Conservation (phyloP, 805 yeast species). For the Ogataea chonburiensis region DNA sequence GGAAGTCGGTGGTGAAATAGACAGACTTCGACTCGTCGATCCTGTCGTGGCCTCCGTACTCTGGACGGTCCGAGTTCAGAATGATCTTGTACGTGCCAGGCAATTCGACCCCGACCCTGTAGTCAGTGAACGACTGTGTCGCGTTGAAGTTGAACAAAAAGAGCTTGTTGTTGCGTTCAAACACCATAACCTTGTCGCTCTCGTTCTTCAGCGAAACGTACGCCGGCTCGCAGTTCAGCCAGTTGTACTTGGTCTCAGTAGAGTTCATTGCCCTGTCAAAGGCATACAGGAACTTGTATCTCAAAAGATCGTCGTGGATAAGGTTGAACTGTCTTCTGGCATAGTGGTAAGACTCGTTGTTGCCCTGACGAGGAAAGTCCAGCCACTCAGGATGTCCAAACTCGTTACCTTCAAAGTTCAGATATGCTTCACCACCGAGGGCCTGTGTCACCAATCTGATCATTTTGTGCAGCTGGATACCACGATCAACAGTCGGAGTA, state of each 20-base stretch:
- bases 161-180: conserved; percentile 81
- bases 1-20: conserved; percentile 68
- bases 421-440: conserved; percentile 95
- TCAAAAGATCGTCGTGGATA: conserved; percentile 71
- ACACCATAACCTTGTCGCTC: conserved; percentile 82
- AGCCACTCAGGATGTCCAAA: conserved; percentile 99
- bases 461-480: conserved; percentile 86
- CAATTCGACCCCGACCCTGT: conserved; percentile 83
- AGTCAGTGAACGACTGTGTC: conserved; percentile 75
- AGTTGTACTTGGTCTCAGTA: conserved; percentile 65
- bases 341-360: conserved; percentile 84
- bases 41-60: conserved; percentile 81
- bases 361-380: conserved; percentile 92
- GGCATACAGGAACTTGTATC: conserved; percentile 74
- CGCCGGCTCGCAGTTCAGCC: conserved; percentile 72
- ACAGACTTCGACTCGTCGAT: conserved; percentile 52
- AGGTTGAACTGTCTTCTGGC: conserved; percentile 94
- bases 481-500: conserved; percentile 82
- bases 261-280: conserved; percentile 86
- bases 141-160: conserved; percentile 93
- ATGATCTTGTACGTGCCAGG: conserved; percentile 76
- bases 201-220: conserved; percentile 88
- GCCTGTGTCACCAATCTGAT: conserved; percentile 84
- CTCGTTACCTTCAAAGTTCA: conserved; percentile 96
- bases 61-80: conserved; percentile 66